Conservation (phyloP, 75 land plant species). For the Gnetum montanum region DNA sequence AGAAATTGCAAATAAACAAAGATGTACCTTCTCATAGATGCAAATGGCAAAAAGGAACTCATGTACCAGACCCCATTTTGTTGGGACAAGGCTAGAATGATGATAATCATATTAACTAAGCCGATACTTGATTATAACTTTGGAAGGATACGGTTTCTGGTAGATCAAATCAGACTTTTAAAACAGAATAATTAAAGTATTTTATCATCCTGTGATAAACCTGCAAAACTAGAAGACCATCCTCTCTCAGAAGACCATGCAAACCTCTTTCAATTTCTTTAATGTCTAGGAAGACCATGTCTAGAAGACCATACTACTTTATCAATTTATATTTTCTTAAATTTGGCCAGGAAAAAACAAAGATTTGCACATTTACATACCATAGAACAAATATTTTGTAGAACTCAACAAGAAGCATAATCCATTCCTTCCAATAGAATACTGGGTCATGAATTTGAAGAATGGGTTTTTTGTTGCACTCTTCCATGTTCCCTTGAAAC, state of each 20-base stretch:
- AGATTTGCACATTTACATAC: neutral
- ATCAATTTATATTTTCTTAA: neutral
- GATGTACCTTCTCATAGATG: too few relatives aligned
- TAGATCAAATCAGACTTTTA: too few relatives aligned
- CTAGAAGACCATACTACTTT: neutral
- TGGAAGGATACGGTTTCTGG: too few relatives aligned
- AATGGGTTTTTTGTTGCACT: conserved; percentile 19
- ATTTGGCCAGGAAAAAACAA: neutral
- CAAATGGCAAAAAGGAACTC: too few relatives aligned
- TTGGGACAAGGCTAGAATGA: too few relatives aligned
- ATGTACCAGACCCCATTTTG: too few relatives aligned
- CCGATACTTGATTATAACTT: too few relatives aligned
- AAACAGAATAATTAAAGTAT: too few relatives aligned
- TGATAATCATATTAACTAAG: too few relatives aligned
- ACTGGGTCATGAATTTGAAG: too few relatives aligned
- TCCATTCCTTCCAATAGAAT: conserved; percentile 77
- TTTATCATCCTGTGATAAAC: conserved; percentile 25
- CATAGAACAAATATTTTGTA: neutral
- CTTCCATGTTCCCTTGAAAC: conserved; percentile 40
- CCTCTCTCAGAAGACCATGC: conserved; percentile 58
- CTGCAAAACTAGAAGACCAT: conserved; percentile 85
- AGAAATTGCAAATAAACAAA: too few relatives aligned
- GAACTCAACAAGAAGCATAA: neutral
- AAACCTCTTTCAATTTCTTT: conserved; percentile 64
- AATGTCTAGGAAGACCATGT: conserved; percentile 82